A percentile compares a stretch with the other conserved stretches of the same genome.
Conservation (phyloP, 441 rosid genomes). For the Macaranga tanarius region DNA sequence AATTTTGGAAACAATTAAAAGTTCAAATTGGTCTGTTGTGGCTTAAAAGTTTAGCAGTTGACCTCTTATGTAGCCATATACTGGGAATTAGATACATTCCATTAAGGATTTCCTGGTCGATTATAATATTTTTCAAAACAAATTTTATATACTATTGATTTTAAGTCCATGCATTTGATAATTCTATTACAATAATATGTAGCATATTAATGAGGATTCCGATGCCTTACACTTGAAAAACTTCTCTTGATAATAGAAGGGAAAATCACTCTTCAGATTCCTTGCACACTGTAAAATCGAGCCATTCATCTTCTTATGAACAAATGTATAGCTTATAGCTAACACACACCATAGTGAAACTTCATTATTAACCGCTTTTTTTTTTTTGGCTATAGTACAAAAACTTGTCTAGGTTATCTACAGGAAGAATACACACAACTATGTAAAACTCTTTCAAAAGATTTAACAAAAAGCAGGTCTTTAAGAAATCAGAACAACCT, state of each 20-base stretch:
- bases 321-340: neutral
- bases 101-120: neutral
- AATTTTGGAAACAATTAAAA: neutral
- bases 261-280: neutral
- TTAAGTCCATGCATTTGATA: neutral
- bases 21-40: neutral
- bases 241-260: too few species aligned
- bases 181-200: neutral
- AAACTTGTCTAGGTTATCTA: constrained; percentile 16
- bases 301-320: neutral
- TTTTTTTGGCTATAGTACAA: neutral
- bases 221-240: neutral
- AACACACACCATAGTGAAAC: neutral
- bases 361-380: neutral
- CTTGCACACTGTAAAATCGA: neutral
- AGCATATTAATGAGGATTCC: neutral
- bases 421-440: constrained; percentile 22
- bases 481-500: constrained; percentile 9
- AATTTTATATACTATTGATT: neutral
- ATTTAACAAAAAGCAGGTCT: constrained; percentile 14
- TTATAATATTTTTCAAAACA: neutral
- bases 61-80: neutral
- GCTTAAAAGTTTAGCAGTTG: neutral
- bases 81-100: neutral
- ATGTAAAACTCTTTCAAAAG: constrained; percentile 17